Conservation (phyloP, 345 rosid species). For the Gossypium longicalyx region DNA sequence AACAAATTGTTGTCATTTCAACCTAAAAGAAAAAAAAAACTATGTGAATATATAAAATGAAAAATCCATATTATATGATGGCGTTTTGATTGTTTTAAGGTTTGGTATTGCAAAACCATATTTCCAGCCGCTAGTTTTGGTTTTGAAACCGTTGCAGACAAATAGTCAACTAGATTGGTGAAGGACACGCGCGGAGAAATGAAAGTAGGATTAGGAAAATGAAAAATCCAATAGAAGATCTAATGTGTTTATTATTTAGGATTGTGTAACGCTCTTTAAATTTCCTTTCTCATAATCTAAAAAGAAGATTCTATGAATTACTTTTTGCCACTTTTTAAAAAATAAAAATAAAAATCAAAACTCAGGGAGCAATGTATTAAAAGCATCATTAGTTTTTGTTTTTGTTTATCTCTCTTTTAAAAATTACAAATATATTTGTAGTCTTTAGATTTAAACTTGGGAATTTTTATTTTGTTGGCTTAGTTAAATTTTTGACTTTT, state of each 20-base stretch:
- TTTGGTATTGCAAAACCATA: neutral
- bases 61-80: no score
- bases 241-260: neutral
- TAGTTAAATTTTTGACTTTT: no score
- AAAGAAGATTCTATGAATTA: slow-evolving; percentile 34
- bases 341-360: neutral
- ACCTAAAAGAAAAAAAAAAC: no score
- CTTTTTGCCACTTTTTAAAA: neutral
- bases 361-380: slow-evolving; percentile 12
- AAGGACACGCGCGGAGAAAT: neutral
- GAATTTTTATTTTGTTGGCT: no score
- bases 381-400: neutral
- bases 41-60: no score
- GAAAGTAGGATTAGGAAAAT: neutral
- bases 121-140: neutral
- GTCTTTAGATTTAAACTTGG: no score
- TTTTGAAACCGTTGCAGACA: neutral
- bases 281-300: slow-evolving; percentile 24
- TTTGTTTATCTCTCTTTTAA: no score
- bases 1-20: no score
- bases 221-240: neutral
- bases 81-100: no score
- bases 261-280: slow-evolving; percentile 10
- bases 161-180: neutral
- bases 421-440: no score